Percentiles rank a stretch among this genome's conserved stretches.
Evolutionary conservation across 2,329 filamentous ascomycete genomes (phyloP).

Genomic region (Aphanocladium album): DNA sequence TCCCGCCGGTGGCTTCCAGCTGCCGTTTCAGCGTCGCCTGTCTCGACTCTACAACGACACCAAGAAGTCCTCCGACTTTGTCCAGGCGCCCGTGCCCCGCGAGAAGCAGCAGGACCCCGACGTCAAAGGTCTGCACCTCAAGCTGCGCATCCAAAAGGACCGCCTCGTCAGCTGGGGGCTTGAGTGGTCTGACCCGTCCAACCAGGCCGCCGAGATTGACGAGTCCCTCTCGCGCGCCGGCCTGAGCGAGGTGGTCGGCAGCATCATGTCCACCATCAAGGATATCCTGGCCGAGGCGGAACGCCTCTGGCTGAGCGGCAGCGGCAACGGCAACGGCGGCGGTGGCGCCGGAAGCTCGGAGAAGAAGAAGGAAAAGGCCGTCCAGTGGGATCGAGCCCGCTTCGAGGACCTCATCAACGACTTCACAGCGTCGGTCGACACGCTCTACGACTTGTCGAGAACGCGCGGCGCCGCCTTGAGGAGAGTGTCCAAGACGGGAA

Average conservation of each 20-base stretch:
- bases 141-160: slow-evolving; percentile 75
- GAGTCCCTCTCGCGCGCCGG: slow-evolving; percentile 67
- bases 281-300: slow-evolving; percentile 74
- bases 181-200: slow-evolving; percentile 69
- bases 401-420: slow-evolving; percentile 72
- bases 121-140: slow-evolving; percentile 66
- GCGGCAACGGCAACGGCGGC: slow-evolving; percentile 35
- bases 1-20: slow-evolving; percentile 47
- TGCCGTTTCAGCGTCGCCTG: slow-evolving; percentile 57
- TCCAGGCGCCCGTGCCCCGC: slow-evolving; percentile 59
- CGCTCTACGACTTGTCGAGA: slow-evolving; percentile 69
- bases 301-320: slow-evolving; percentile 61
- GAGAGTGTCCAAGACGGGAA: slow-evolving; percentile 23
- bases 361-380: slow-evolving; percentile 50
- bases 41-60: slow-evolving; percentile 76
- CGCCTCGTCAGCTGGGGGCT: slow-evolving; percentile 73
- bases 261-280: slow-evolving; percentile 75
- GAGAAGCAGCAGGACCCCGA: slow-evolving; percentile 55
- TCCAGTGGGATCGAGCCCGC: slow-evolving; percentile 64
- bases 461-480: slow-evolving; percentile 44
- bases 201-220: slow-evolving; percentile 64
- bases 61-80: slow-evolving; percentile 71
- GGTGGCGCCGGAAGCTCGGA: slow-evolving; percentile 41
- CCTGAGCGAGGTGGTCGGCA: slow-evolving; percentile 69
- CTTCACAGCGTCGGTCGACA: slow-evolving; percentile 73